phyloP scores from a whole-genome alignment of 768 basidiomycete species.

The Tylopilus felleus region DNA sequence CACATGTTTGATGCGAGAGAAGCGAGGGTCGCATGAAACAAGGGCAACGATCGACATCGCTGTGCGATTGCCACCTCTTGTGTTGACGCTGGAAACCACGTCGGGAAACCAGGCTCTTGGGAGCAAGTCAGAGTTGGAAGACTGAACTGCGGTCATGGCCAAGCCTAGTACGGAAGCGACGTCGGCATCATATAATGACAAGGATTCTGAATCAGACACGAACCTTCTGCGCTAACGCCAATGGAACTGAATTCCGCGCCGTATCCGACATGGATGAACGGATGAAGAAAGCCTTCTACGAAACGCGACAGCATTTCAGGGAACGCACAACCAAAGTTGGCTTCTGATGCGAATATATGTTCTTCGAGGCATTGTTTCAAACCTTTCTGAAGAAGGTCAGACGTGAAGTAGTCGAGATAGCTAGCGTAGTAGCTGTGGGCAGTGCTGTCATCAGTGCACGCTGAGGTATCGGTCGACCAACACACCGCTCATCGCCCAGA shows the following conservation, averaged over 20 bases:
- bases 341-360: conserved; percentile 49
- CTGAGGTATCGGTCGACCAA: background rate
- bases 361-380: conserved; percentile 46
- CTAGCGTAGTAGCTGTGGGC: conserved; percentile 51
- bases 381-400: conserved; percentile 41
- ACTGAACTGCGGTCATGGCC: conserved; percentile 44
- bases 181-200: conserved; percentile 35
- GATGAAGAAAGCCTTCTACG: conserved; percentile 56
- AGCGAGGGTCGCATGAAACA: conserved; percentile 47
- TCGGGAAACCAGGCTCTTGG: conserved; percentile 24
- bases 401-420: conserved; percentile 56
- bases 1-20: conserved; percentile 21
- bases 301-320: conserved; percentile 54
- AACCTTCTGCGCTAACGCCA: conserved; percentile 64
- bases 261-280: conserved; percentile 61
- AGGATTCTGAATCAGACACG: conserved; percentile 27
- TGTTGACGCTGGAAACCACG: conserved; percentile 10
- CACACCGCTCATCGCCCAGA: conserved; percentile 55
- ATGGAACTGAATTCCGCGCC: conserved; percentile 60
- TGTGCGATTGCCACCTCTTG: conserved; percentile 15
- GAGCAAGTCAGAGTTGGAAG: conserved; percentile 14
- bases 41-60: conserved; percentile 52
- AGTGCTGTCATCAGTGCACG: background rate
- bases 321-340: conserved; percentile 35
- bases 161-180: conserved; percentile 42